Base-by-base conservation (phyloP, 2,329 filamentous ascomycete genomes). In the Alternaria ethzedia region DNA sequence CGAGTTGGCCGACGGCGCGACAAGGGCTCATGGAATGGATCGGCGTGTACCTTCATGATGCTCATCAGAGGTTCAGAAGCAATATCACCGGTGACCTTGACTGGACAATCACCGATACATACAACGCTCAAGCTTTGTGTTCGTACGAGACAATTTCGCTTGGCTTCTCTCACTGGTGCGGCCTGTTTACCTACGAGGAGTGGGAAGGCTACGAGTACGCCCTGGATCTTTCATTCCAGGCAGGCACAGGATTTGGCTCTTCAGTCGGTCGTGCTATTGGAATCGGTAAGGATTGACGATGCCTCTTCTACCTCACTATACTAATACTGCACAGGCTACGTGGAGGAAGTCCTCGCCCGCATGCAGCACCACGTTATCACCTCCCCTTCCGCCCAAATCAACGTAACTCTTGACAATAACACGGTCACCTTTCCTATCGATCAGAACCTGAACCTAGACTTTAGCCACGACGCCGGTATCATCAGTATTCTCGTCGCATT, bases 141-240 rank as follows among this genome's bases (percentile, higher is more conserved):
- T 88, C 91, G 0, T 94, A 94, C 73, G 91, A 94, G 78, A 93
- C 90, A 0, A 86, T 92, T n/a, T 88, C 90, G 1, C 89, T 91
- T 63, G 91, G 91, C 21, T 94, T 89, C 81, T 92, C 89, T 69
- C 85, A 84, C 10, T 94, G 92, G 82, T 94, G 91, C 74, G 82
- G 88, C 23, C 84, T 94, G 5, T 94, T 94, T 75, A 93, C 88
- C 0, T 92, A 90, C 68, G 83, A 89, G 20, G 91, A 94, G 75
- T 94, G 91, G 91, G 80, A 87, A 54, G 87, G 85, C 43, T 94
- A 90, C 73, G 89, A 89, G 60, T 94, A 94, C 79, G 86, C 86
- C 4, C 83, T 90, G 59, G 91, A 94, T 68, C 82, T 94, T 36
- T 79, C 75, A 30, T 94, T 92, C 71, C 83, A 87, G 11, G 89